phyloP scores from a whole-genome alignment of 345 rosid species.

The Syzygium oleosum region DNA sequence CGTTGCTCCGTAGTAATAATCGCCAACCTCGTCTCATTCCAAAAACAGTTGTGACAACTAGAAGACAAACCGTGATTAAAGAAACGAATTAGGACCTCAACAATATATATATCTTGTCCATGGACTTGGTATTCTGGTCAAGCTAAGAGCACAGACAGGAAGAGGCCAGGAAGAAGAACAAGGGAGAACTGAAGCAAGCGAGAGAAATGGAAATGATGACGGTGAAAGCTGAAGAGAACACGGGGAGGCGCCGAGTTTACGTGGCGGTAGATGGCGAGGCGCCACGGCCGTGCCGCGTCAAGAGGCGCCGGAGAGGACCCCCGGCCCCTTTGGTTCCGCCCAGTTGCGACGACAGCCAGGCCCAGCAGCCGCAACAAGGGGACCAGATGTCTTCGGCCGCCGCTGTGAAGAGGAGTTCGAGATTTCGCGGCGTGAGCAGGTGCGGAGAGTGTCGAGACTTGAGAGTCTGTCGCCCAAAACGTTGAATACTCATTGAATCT shows the following conservation, averaged over 20 bases:
- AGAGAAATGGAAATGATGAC: conserved; percentile 27
- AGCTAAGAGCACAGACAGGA: neutral
- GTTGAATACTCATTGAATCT: neutral
- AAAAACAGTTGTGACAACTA: neutral
- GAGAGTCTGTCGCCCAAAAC: neutral
- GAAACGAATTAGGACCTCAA: neutral
- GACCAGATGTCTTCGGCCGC: conserved; percentile 18
- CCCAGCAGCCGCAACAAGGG: conserved; percentile 11
- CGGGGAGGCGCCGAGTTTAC: conserved; percentile 7
- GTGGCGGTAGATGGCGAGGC: neutral
- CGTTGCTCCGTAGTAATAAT: neutral
- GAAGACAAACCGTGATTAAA: neutral
- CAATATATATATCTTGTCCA: neutral
- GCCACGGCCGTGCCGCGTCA: neutral
- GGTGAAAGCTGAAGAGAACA: conserved; percentile 25
- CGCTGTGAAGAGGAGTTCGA: conserved; percentile 56
- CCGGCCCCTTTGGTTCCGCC: neutral
- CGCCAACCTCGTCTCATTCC: neutral
- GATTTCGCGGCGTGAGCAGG: conserved; percentile 51
- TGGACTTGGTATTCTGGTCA: neutral
- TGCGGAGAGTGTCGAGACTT: neutral
- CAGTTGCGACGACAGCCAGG: neutral
- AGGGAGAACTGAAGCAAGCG: neutral
- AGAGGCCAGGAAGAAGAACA: neutral
- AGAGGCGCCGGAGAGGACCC: neutral